A percentile compares a stretch with the other conserved stretches of the same genome.
Evolutionary conservation across 1,284 basidiomycete genomes (phyloP).

Genomic region (Cronartium quercuum): DNA sequence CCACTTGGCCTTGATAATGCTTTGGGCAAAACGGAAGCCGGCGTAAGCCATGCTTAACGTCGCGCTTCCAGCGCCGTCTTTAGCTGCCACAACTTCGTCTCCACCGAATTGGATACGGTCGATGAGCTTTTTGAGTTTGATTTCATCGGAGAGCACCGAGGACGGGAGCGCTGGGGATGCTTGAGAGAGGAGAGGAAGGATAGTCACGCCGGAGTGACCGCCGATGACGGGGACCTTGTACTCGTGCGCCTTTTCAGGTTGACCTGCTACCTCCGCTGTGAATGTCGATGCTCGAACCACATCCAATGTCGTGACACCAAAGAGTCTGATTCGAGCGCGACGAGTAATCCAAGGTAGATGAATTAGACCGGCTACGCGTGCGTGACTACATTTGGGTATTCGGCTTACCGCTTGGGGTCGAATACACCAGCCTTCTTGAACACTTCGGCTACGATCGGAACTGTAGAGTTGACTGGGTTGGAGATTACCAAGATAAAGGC

Average conservation of each 20-base stretch:
- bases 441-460: constrained; percentile 90
- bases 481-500: constrained; percentile 94
- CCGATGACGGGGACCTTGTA: constrained; percentile 81
- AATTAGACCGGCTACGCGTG: background rate
- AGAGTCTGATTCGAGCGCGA: constrained; percentile 49
- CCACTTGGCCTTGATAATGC: constrained; percentile 37
- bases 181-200: constrained; percentile 90
- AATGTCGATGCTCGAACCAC: constrained; percentile 93
- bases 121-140: constrained; percentile 47
- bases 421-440: constrained; percentile 90
- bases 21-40: constrained; percentile 48
- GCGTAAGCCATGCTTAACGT: constrained; percentile 50
- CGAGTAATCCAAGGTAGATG: background rate
- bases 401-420: constrained; percentile 64
- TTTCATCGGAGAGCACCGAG: constrained; percentile 43
- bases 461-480: constrained; percentile 76
- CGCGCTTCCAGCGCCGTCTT: constrained; percentile 49
- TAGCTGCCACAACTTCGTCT: constrained; percentile 50
- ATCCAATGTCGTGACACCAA: constrained; percentile 92
- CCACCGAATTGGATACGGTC: constrained; percentile 50
- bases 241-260: constrained; percentile 59
- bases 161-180: constrained; percentile 47
- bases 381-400: constrained; percentile 55
- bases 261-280: constrained; percentile 67
- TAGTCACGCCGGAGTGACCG: constrained; percentile 93